Evolutionary conservation across 352 stramenopile species (phyloP).

Genomic region (Phytophthora tentaculata): DNA sequence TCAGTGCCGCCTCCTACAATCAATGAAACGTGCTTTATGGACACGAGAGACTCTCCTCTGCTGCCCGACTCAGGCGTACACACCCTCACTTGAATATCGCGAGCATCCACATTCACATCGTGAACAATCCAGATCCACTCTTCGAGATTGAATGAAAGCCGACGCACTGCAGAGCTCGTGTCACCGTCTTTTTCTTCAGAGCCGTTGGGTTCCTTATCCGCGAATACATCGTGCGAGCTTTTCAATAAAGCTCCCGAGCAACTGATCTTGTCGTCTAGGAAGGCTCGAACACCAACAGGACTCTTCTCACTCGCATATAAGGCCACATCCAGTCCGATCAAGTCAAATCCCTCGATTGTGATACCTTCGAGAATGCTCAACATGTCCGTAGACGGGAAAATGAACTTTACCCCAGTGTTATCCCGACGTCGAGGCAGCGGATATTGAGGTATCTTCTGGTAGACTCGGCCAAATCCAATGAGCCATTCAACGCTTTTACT

Average conservation of each 20-base stretch:
- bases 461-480: conserved; percentile 61
- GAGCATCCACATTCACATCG: conserved; percentile 51
- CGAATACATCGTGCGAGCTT: conserved; percentile 37
- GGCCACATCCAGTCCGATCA: conserved; percentile 72
- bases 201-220: background rate
- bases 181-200: conserved; percentile 5
- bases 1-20: conserved; percentile 54
- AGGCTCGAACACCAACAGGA: conserved; percentile 64
- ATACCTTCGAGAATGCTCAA: conserved; percentile 47
- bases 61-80: conserved; percentile 72
- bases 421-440: conserved; percentile 32
- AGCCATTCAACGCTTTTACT: conserved; percentile 81
- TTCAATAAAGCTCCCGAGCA: conserved; percentile 51
- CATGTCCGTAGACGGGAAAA: conserved; percentile 18
- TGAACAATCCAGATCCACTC: conserved; percentile 49
- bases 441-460: conserved; percentile 41
- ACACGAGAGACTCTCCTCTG: conserved; percentile 67
- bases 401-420: background rate
- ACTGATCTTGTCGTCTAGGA: conserved; percentile 67
- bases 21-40: conserved; percentile 56
- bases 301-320: conserved; percentile 78
- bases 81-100: conserved; percentile 68
- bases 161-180: conserved; percentile 15
- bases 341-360: conserved; percentile 59
- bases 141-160: conserved; percentile 32